These are phyloP conservation scores for Powellomyces hirtus DNA, from an alignment of 192 early-diverging fungal genomes.

Conservation along the genomic window DNA sequence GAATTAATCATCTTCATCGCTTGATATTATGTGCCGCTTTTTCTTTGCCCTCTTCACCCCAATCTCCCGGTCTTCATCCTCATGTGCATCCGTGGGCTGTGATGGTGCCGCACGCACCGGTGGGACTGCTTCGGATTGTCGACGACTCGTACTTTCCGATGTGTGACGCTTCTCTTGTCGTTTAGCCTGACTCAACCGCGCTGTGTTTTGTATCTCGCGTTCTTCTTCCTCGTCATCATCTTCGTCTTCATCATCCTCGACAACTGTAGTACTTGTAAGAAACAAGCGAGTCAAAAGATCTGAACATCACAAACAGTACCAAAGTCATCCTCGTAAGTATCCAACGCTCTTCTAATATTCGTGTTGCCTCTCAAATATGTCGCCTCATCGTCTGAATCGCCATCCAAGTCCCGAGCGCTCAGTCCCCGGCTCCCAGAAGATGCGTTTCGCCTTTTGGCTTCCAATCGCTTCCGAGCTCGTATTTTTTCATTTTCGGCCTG, in stretches of 20 bases:
- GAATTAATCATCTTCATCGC: conserved; percentile 38
- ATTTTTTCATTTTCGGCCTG: conserved; percentile 57
- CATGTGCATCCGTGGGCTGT: neutral
- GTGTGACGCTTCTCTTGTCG: neutral
- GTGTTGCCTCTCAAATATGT: conserved; percentile 12
- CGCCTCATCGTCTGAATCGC: conserved; percentile 33
- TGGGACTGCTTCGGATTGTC: neutral
- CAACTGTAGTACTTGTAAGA: conserved; percentile 8
- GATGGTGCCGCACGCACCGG: neutral
- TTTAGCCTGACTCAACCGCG: conserved; percentile 8
- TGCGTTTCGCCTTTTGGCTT: conserved; percentile 40
- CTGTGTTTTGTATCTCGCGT: conserved; percentile 15
- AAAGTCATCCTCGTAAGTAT: conserved; percentile 41
- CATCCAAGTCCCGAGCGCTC: conserved; percentile 16
- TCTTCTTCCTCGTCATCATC: conserved; percentile 26
- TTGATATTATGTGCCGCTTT: conserved; percentile 38
- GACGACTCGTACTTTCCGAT: neutral
- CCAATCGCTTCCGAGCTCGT: conserved; percentile 50
- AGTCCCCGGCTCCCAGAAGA: conserved; percentile 28
- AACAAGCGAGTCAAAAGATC: neutral
- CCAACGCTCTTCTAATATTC: conserved; percentile 10
- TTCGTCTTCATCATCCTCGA: conserved; percentile 21
- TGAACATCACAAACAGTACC: conserved; percentile 9
- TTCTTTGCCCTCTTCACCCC: conserved; percentile 5
- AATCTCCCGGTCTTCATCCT: neutral